Conservation (phyloP, 2,329 filamentous ascomycete genomes). For the Scedosporium dehoogii region DNA sequence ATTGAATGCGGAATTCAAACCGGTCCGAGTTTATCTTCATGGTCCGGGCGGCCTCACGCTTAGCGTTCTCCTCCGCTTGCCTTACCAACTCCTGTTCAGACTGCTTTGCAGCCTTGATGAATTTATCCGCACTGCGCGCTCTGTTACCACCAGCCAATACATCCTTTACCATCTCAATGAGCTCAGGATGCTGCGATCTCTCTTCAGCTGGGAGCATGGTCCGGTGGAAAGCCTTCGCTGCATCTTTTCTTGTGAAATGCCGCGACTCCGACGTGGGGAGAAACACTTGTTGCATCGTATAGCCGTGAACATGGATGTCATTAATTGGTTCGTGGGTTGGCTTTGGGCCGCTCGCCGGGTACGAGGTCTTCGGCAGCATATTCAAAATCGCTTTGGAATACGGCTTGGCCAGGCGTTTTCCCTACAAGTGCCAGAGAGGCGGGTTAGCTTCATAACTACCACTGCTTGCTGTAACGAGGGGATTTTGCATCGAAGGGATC, state of each 20-base stretch:
- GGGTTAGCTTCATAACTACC: conserved; percentile 15
- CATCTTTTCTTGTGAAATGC: conserved; percentile 54
- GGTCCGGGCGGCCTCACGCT: conserved; percentile 28
- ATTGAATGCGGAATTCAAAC: conserved; percentile 54
- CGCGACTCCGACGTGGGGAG: conserved; percentile 53
- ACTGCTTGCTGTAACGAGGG: conserved; percentile 9
- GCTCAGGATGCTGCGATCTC: conserved; percentile 52
- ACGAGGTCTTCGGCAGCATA: conserved; percentile 70
- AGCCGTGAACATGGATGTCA: conserved; percentile 52
- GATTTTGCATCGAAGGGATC: conserved; percentile 14
- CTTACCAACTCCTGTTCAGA: conserved; percentile 29
- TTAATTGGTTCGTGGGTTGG: conserved; percentile 51
- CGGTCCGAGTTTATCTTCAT: conserved; percentile 38
- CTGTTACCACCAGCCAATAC: conserved; percentile 25
- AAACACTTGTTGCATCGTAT: conserved; percentile 56
- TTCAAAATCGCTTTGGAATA: conserved; percentile 66
- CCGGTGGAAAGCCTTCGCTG: conserved; percentile 53
- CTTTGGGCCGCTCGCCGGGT: conserved; percentile 33
- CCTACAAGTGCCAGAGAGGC: conserved; percentile 35
- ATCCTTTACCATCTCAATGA: conserved; percentile 45
- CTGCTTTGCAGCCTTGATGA: conserved; percentile 31
- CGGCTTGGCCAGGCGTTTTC: conserved; percentile 63
- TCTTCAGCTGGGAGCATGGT: conserved; percentile 49
- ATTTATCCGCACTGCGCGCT: conserved; percentile 27
- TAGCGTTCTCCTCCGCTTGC: conserved; percentile 19